Percentiles rank a stretch among this genome's conserved stretches.
phyloP scores from a whole-genome alignment of 192 early-diverging fungal genomes.

The Globomyces pollinis-pini region DNA sequence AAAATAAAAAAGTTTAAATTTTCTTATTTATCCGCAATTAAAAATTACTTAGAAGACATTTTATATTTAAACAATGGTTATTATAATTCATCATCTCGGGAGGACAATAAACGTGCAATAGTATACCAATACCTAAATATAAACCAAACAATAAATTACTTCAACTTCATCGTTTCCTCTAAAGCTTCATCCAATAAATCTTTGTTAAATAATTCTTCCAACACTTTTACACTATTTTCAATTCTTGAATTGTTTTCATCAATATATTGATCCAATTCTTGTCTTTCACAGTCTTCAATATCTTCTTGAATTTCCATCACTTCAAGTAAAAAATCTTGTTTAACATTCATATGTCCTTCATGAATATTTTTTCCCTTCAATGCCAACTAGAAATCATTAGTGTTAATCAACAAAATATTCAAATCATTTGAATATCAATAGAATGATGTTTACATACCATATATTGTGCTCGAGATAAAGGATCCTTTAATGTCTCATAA shows the following conservation, averaged over 20 bases:
- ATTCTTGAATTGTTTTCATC: neutral
- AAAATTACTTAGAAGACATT: no score
- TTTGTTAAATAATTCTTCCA: neutral
- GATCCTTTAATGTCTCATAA: conserved; percentile 1
- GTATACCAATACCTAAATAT: no score
- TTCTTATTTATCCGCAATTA: no score
- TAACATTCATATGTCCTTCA: neutral
- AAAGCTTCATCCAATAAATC: neutral
- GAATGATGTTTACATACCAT: no score
- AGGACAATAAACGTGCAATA: no score
- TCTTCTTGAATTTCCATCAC: conserved; percentile 2
- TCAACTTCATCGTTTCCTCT: neutral
- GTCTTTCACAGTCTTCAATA: neutral
- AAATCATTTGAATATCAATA: no score
- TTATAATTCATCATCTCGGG: no score
- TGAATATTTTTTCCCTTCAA: neutral
- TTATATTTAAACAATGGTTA: no score
- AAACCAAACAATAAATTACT: no score
- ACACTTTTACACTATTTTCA: neutral
- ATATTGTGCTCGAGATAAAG: conserved; percentile 3
- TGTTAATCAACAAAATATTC: no score
- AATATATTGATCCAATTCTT: neutral
- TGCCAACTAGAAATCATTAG: no score
- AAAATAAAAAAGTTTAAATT: no score
- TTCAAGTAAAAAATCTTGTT: neutral